Percentiles rank a stretch among this genome's conserved stretches.
phyloP scores from a whole-genome alignment of 805 yeast species.

The Yarrowia hollandica region DNA sequence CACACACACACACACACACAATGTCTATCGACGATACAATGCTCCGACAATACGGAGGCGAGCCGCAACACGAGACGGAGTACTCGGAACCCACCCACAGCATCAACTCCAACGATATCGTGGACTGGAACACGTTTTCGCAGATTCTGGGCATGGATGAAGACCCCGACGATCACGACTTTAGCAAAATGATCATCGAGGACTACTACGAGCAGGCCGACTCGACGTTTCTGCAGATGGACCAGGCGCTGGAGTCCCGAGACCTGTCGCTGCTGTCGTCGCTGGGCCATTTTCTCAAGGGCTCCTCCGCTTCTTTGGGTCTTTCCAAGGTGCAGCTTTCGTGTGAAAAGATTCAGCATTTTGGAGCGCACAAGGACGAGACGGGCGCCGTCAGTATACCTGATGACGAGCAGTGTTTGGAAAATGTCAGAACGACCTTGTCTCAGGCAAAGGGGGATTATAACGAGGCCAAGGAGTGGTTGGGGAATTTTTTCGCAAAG shows the following conservation, averaged over 20 bases:
- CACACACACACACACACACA: not conserved
- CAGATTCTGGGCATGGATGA: constrained; percentile 95
- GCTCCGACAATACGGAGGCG: constrained; percentile 27
- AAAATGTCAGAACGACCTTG: constrained; percentile 37
- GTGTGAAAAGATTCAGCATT: constrained; percentile 91
- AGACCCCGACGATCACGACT: constrained; percentile 78
- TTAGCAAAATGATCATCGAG: constrained; percentile 71
- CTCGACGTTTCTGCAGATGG: constrained; percentile 74
- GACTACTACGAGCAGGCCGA: constrained; percentile 89
- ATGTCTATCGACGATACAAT: constrained; percentile 27
- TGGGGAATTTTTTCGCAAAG: constrained; percentile 38
- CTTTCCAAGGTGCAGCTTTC: constrained; percentile 75
- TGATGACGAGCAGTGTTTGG: constrained; percentile 42
- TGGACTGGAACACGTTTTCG: constrained; percentile 84
- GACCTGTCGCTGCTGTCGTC: constrained; percentile 62
- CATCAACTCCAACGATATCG: constrained; percentile 49
- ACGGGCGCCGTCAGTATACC: constrained; percentile 41
- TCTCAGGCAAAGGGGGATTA: constrained; percentile 41
- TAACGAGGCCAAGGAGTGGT: constrained; percentile 39
- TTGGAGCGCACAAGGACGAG: constrained; percentile 57
- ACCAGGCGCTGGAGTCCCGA: constrained; percentile 48
- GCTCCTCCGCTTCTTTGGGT: constrained; percentile 93
- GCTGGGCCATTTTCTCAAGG: constrained; percentile 90
- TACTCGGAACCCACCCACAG: constrained; percentile 28
- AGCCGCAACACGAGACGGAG: constrained; percentile 25